Conservation (phyloP, 106 monocot genomes). For the Acorus gramineus region DNA sequence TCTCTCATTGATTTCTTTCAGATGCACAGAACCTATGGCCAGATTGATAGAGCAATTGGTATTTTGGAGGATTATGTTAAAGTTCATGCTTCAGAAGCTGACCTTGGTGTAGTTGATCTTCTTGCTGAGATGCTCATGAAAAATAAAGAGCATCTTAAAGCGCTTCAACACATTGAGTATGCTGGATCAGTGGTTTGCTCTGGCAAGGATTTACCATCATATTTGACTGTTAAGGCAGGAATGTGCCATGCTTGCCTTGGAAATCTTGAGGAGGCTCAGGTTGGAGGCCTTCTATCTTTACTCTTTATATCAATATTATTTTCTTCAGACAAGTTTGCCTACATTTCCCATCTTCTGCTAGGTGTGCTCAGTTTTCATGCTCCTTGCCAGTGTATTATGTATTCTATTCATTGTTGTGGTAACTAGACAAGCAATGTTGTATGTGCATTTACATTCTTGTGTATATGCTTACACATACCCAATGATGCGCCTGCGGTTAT, state of each 20-base stretch:
- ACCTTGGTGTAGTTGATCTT: conserved; percentile 30
- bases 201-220: conserved; percentile 25
- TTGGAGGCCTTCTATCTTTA: conserved; percentile 2
- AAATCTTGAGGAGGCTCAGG: conserved; percentile 67
- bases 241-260: conserved; percentile 76
- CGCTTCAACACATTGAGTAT: conserved; percentile 45
- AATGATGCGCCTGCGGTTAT: too few species aligned
- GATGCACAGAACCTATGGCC: conserved; percentile 70
- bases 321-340: too few species aligned
- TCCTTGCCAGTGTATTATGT: too few species aligned
- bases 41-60: conserved; percentile 41
- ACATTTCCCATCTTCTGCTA: too few species aligned
- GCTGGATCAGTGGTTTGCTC: conserved; percentile 11
- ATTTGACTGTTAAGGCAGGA: conserved; percentile 44
- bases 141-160: conserved; percentile 45
- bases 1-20: conserved; percentile 19
- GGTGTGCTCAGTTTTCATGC: too few species aligned
- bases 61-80: conserved; percentile 62
- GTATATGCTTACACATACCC: too few species aligned
- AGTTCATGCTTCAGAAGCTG: conserved; percentile 23
- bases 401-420: too few species aligned
- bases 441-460: too few species aligned
- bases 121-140: conserved; percentile 54
- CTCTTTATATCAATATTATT: not conserved
- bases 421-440: too few species aligned